Evolutionary conservation across 1,139 yeast genomes (phyloP).

Genomic region (Yamadazyma songkhlaensis): DNA sequence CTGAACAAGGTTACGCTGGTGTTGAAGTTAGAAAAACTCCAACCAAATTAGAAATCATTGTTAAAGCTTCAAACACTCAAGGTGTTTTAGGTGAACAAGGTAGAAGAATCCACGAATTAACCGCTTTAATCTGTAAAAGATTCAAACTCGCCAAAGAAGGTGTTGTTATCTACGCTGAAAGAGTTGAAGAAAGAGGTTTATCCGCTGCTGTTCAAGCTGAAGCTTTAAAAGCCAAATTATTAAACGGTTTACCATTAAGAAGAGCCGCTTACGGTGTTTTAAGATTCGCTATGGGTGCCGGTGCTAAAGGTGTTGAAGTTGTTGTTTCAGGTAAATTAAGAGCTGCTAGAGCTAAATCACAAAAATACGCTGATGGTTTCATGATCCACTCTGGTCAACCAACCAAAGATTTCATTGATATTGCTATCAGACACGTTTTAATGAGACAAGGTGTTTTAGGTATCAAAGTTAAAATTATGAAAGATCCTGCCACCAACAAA

Average conservation of each 20-base stretch:
- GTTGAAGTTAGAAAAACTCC: conserved; percentile 99
- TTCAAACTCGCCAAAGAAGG: conserved; percentile 95
- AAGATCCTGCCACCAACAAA: conserved; percentile 93
- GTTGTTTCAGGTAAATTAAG: conserved; percentile 99
- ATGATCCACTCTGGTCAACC: conserved; percentile 99
- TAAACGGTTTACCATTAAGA: conserved; percentile 99
- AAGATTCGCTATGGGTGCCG: conserved; percentile 99
- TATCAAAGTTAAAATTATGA: conserved; percentile 99
- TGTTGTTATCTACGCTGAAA: conserved; percentile 95
- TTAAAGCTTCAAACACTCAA: conserved; percentile 99
- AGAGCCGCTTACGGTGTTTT: conserved; percentile 99
- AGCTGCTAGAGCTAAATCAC: conserved; percentile 99
- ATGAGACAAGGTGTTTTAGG: conserved; percentile 99
- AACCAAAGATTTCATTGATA: conserved; percentile 96
- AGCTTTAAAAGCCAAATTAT: conserved; percentile 96
- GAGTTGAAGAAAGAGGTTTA: conserved; percentile 99
- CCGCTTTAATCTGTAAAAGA: conserved; percentile 97
- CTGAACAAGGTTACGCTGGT: conserved; percentile 99
- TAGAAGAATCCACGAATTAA: conserved; percentile 99
- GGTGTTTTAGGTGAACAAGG: conserved; percentile 99
- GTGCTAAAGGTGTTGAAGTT: conserved; percentile 99
- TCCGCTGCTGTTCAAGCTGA: conserved; percentile 99
- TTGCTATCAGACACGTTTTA: conserved; percentile 99
- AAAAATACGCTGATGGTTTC: conserved; percentile 99
- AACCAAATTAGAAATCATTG: conserved; percentile 95